These are phyloP conservation scores for Rhazya stricta DNA, from an alignment of 257 asterid species.

Conservation along the genomic window DNA sequence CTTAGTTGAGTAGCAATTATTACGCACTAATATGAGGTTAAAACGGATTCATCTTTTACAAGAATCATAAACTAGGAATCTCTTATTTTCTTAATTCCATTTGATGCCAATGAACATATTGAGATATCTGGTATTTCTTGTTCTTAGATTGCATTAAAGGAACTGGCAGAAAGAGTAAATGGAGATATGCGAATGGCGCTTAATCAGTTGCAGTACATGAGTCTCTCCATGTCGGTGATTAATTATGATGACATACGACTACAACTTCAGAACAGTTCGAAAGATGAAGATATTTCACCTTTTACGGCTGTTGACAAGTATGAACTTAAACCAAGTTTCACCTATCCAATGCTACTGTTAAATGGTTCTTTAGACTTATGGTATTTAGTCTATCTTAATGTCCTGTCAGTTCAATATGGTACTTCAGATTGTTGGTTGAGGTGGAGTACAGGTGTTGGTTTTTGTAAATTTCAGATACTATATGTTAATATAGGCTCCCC, in stretches of 20 bases:
- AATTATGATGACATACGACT: constrained; percentile 81
- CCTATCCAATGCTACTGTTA: constrained; percentile 4
- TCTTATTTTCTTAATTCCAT: background rate
- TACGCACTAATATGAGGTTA: background rate
- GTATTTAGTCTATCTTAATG: background rate
- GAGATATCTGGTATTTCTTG: constrained; percentile 19
- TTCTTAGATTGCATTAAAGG: constrained; percentile 86
- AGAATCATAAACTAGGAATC: constrained; percentile 3
- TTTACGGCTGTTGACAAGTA: constrained; percentile 97
- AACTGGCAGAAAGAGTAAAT: constrained; percentile 82
- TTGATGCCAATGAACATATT: constrained; percentile 13
- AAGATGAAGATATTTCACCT: constrained; percentile 98
- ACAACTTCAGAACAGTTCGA: constrained; percentile 84
- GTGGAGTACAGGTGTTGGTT: background rate
- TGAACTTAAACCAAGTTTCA: constrained; percentile 22
- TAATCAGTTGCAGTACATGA: constrained; percentile 93
- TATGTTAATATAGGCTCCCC: background rate
- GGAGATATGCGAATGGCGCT: constrained; percentile 98
- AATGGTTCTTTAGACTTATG: background rate
- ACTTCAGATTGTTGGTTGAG: background rate
- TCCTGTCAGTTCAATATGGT: background rate
- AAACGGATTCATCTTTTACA: background rate
- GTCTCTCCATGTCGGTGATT: constrained; percentile 81
- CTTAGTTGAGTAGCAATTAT: background rate
- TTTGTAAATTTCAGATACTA: background rate